These are phyloP conservation scores for Diaporthe destruens DNA, from an alignment of 2,329 filamentous ascomycete genomes.

Conservation along the genomic window DNA sequence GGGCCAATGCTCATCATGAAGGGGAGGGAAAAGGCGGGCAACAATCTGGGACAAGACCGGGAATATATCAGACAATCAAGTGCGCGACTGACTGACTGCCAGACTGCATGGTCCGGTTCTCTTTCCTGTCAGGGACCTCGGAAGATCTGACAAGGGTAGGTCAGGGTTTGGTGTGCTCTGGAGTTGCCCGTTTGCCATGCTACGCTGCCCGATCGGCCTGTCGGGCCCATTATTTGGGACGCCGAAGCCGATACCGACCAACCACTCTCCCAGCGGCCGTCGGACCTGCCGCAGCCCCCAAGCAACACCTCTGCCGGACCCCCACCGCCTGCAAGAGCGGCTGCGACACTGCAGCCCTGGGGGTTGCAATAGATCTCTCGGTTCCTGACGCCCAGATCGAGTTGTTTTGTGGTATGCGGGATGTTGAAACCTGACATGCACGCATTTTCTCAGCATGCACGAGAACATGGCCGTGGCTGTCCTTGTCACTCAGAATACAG, in stretches of 20 bases:
- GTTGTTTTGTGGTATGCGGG: neutral
- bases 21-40: neutral
- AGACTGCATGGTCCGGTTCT: conserved; percentile 18
- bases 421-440: neutral
- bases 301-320: neutral
- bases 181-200: conserved; percentile 26
- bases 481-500: neutral
- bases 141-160: conserved; percentile 35
- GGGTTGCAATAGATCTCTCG: conserved; percentile 24
- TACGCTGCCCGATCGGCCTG: conserved; percentile 26
- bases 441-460: neutral
- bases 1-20: conserved; percentile 40
- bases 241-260: conserved; percentile 27
- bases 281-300: conserved; percentile 15
- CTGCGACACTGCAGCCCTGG: conserved; percentile 11
- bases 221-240: conserved; percentile 34
- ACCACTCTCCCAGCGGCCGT: conserved; percentile 2
- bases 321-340: conserved; percentile 19
- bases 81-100: neutral
- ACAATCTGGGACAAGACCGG: conserved; percentile 5
- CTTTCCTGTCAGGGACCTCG: conserved; percentile 16
- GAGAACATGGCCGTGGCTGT: neutral
- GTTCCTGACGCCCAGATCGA: conserved; percentile 3
- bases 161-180: conserved; percentile 20
- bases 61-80: conserved; percentile 32